phyloP scores from a whole-genome alignment of 1,284 basidiomycete genomes.

The Irpex sp. region DNA sequence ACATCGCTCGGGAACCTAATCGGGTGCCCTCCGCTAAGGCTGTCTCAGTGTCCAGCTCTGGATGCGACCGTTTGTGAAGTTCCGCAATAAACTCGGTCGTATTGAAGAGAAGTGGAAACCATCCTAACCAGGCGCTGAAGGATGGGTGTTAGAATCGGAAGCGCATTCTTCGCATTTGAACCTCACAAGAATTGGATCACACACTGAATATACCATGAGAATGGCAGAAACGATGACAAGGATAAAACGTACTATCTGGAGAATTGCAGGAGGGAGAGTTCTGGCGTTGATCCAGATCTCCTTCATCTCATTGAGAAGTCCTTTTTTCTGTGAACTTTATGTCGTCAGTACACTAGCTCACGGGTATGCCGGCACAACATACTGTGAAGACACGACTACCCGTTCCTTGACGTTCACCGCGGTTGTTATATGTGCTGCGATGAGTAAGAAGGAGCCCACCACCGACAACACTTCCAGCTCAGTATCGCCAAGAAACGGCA shows the following conservation, averaged over 20 bases:
- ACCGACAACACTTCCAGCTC: constrained; percentile 77
- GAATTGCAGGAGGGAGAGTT: constrained; percentile 71
- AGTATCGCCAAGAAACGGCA: constrained; percentile 72
- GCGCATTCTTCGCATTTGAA: constrained; percentile 5
- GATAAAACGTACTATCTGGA: constrained; percentile 66
- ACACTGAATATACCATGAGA: constrained; percentile 40
- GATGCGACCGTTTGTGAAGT: constrained; percentile 60
- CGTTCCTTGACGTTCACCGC: constrained; percentile 72
- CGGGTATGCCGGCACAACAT: constrained; percentile 11
- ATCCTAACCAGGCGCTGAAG: constrained; percentile 72
- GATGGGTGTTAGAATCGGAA: constrained; percentile 9
- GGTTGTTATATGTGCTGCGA: constrained; percentile 55
- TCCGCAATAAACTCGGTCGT: constrained; percentile 85
- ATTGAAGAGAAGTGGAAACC: constrained; percentile 91
- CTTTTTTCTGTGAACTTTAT: constrained; percentile 32
- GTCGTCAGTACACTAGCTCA: neutral
- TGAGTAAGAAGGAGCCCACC: constrained; percentile 49
- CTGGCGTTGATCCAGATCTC: constrained; percentile 69
- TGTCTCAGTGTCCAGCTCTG: constrained; percentile 31
- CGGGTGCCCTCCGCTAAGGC: constrained; percentile 72
- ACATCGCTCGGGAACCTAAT: constrained; percentile 80
- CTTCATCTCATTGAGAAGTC: constrained; percentile 48
- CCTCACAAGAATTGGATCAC: constrained; percentile 86
- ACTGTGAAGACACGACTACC: constrained; percentile 57
- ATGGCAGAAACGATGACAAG: constrained; percentile 10